These are phyloP conservation scores for Backusella mclennaniae DNA, from an alignment of 192 early-diverging fungal species.

Conservation along the genomic window DNA sequence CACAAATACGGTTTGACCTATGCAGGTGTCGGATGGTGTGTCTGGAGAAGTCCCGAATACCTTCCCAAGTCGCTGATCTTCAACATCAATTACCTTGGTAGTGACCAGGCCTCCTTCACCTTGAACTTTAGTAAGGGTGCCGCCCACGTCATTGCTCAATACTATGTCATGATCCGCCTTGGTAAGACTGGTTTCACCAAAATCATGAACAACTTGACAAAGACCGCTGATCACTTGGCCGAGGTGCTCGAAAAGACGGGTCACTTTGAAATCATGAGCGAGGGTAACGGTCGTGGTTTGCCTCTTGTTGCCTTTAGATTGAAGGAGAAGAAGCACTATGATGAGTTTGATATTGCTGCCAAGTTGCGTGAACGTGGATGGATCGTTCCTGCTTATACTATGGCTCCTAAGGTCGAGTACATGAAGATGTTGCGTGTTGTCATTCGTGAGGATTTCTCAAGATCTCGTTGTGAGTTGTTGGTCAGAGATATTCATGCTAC, in stretches of 20 bases:
- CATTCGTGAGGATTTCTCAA: conserved; percentile 50
- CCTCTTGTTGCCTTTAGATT: conserved; percentile 68
- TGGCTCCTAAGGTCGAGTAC: conserved; percentile 45
- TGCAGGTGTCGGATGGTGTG: conserved; percentile 79
- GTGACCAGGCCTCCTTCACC: conserved; percentile 54
- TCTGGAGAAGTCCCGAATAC: conserved; percentile 68
- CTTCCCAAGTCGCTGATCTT: conserved; percentile 79
- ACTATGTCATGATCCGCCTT: conserved; percentile 77
- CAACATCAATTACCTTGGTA: conserved; percentile 42
- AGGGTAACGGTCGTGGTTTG: conserved; percentile 42
- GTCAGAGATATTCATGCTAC: conserved; percentile 26
- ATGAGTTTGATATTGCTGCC: conserved; percentile 55
- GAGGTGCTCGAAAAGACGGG: conserved; percentile 54
- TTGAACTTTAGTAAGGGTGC: conserved; percentile 75
- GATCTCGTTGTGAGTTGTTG: conserved; percentile 27
- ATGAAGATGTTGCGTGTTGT: conserved; percentile 67
- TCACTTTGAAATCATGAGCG: conserved; percentile 55
- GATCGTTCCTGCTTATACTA: conserved; percentile 72
- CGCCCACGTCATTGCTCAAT: conserved; percentile 71
- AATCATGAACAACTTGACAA: conserved; percentile 61
- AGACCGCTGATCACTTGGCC: conserved; percentile 57
- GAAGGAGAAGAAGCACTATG: conserved; percentile 30
- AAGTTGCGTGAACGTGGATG: conserved; percentile 65
- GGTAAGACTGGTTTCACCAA: conserved; percentile 66
- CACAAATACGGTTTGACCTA: conserved; percentile 73